Percentiles rank a stretch among this genome's conserved stretches.
These are phyloP conservation scores for Talaromyces sp. DNA, from an alignment of 2,329 filamentous ascomycete genomes.

Conservation along the genomic window DNA sequence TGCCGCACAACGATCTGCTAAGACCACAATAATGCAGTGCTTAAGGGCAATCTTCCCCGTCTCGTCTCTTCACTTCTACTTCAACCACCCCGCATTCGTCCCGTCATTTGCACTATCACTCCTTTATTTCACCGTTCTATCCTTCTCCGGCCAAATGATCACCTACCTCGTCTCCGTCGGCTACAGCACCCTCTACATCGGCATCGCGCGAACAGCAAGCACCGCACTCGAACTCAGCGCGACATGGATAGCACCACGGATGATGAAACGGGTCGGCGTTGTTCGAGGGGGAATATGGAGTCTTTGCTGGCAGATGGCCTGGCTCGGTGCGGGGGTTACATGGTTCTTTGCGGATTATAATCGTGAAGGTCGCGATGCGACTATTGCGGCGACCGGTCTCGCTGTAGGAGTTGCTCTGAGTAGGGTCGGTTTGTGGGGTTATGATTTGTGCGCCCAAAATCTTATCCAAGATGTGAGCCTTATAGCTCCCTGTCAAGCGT, in stretches of 20 bases:
- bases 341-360: constrained; percentile 40
- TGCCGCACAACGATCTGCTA: neutral
- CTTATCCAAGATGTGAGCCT: constrained; percentile 58
- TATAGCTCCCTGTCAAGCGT: neutral
- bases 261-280: constrained; percentile 53
- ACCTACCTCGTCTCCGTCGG: constrained; percentile 53
- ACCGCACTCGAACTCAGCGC: constrained; percentile 53
- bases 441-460: constrained; percentile 58
- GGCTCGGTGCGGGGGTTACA: constrained; percentile 46
- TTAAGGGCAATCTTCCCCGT: constrained; percentile 1
- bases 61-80: constrained; percentile 22
- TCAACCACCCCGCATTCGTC: constrained; percentile 33
- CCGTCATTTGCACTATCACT: constrained; percentile 51
- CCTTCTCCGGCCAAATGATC: constrained; percentile 54
- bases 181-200: constrained; percentile 49
- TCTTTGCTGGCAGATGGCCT: constrained; percentile 63
- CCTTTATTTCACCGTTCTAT: constrained; percentile 55
- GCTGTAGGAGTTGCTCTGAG: constrained; percentile 54
- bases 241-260: constrained; percentile 51
- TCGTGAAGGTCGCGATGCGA: constrained; percentile 20
- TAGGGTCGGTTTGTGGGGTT: constrained; percentile 60
- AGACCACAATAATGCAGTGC: neutral
- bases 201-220: constrained; percentile 46
- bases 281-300: constrained; percentile 70
- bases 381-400: constrained; percentile 47